Evolutionary conservation across 78 protist species (phyloP).

Genomic region (Paulinella micropora): DNA sequence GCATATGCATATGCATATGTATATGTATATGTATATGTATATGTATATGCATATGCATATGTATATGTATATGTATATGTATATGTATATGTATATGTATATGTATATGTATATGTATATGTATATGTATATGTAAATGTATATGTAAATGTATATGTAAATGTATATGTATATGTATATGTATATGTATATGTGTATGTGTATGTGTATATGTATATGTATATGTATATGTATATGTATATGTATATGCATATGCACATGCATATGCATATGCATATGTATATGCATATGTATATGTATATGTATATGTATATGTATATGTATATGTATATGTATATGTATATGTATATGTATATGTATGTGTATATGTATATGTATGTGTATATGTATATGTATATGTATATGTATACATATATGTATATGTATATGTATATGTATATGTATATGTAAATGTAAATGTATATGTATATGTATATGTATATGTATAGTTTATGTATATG

Average conservation of each 20-base stretch:
- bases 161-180: not conserved
- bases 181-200: slow-evolving; percentile 1
- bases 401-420: too few species aligned
- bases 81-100: not conserved
- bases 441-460: too few species aligned
- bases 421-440: too few species aligned
- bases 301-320: not conserved
- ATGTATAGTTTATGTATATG: too few species aligned
- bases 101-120: not conserved
- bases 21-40: not conserved
- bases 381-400: too few species aligned
- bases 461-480: too few species aligned
- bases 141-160: not conserved
- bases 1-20: not conserved
- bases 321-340: not conserved
- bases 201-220: not conserved
- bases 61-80: not conserved
- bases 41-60: not conserved
- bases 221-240: not conserved
- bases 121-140: not conserved
- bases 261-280: not conserved
- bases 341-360: not conserved
- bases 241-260: not conserved
- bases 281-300: not conserved
- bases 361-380: too few species aligned